phyloP scores from a whole-genome alignment of 1,284 basidiomycete species.

The Austroboletus sp. region DNA sequence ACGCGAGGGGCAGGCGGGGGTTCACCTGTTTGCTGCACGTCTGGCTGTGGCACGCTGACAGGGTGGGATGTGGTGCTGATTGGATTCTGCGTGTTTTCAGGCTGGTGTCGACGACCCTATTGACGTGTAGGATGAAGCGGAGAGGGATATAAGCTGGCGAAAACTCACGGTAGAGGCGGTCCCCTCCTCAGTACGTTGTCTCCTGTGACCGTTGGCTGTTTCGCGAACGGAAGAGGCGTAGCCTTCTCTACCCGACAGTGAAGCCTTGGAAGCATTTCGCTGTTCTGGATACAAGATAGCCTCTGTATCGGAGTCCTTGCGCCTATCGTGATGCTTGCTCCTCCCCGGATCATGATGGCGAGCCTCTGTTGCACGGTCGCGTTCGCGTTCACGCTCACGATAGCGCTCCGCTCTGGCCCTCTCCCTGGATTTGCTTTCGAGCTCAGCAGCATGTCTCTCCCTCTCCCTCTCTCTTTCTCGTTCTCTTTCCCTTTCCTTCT shows the following conservation, averaged over 20 bases:
- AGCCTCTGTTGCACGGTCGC: conserved; percentile 22
- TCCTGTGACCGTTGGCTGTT: conserved; percentile 22
- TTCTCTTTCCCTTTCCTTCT: conserved; percentile 9
- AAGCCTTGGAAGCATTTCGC: conserved; percentile 25
- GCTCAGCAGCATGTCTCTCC: conserved; percentile 19
- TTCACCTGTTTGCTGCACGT: conserved; percentile 27
- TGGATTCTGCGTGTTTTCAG: conserved; percentile 30
- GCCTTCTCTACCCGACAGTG: conserved; percentile 28
- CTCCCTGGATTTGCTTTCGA: conserved; percentile 28
- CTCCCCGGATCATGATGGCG: conserved; percentile 23
- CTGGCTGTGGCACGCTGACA: conserved; percentile 17
- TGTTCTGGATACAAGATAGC: conserved; percentile 24
- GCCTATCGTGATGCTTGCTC: conserved; percentile 24
- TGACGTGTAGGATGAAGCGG: conserved; percentile 9
- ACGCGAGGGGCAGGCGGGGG: conserved; percentile 34
- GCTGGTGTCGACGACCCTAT: conserved; percentile 29
- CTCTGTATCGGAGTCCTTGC: conserved; percentile 33
- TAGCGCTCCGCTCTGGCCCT: conserved; percentile 23
- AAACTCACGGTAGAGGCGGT: conserved; percentile 23
- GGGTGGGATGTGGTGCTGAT: conserved; percentile 18
- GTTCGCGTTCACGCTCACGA: conserved; percentile 31
- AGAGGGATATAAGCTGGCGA: conserved; percentile 15
- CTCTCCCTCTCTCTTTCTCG: conserved; percentile 13
- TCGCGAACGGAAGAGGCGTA: conserved; percentile 25
- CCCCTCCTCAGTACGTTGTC: conserved; percentile 32